These are phyloP conservation scores for Flaveria linearis DNA, from an alignment of 129 eudicot species.

Conservation along the genomic window DNA sequence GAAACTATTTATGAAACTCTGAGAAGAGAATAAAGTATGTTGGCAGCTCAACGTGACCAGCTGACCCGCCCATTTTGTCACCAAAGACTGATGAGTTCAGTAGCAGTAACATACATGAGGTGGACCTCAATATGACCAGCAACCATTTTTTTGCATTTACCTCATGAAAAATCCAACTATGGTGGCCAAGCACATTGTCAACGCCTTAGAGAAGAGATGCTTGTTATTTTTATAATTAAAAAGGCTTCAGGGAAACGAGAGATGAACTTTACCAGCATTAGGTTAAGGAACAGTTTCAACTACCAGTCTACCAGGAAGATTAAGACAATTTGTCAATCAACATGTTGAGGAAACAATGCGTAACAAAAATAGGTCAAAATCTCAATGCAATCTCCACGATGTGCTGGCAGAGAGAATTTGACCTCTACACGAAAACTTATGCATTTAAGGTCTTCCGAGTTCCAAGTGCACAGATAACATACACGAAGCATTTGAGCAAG, in stretches of 20 bases:
- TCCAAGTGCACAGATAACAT: neutral
- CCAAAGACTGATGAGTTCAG: neutral
- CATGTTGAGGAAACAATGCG: conserved; percentile 4
- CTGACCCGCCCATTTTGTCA: neutral
- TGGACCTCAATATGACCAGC: neutral
- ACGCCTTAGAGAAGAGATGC: neutral
- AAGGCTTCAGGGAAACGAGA: neutral
- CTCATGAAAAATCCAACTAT: neutral
- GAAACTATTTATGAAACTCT: neutral
- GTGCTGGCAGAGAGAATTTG: neutral
- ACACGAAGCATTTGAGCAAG: neutral
- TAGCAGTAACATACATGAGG: neutral
- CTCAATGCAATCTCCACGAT: conserved; percentile 8
- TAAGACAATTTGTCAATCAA: conserved; percentile 1
- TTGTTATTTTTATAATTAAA: neutral
- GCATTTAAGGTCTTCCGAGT: neutral
- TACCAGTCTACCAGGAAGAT: too few relatives aligned
- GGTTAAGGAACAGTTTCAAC: neutral
- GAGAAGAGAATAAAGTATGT: neutral
- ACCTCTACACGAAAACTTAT: conserved; percentile 5
- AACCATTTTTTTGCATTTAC: neutral
- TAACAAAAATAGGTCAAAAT: neutral
- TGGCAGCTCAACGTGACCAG: neutral
- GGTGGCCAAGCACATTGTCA: neutral
- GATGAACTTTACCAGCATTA: neutral